Evolutionary conservation across 2,329 filamentous ascomycete genomes (phyloP).

Genomic region (Cordyceps tenuipes): DNA sequence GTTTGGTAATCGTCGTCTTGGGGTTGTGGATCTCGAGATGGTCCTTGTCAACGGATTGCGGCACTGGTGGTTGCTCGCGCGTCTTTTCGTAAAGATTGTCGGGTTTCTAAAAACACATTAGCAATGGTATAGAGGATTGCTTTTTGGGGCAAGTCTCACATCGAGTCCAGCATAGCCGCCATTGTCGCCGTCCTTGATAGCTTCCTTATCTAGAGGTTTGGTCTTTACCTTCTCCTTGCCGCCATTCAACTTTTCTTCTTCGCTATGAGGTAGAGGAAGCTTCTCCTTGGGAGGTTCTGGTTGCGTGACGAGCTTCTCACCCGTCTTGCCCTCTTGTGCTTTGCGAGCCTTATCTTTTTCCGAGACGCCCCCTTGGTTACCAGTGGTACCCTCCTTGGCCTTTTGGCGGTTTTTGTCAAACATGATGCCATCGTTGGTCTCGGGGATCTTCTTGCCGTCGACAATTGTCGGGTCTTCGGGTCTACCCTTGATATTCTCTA

Average conservation of each 20-base stretch:
- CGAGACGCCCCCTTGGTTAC: conserved; percentile 81
- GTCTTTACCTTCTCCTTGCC: conserved; percentile 32
- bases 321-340: conserved; percentile 56
- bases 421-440: conserved; percentile 78
- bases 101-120: conserved; percentile 54
- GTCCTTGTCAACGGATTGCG: conserved; percentile 56
- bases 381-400: conserved; percentile 78
- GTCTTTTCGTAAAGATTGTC: conserved; percentile 70
- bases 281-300: conserved; percentile 80
- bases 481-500: conserved; percentile 38
- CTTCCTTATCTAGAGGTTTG: conserved; percentile 28
- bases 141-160: conserved; percentile 24
- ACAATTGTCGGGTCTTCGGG: conserved; percentile 43
- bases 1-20: conserved; percentile 16
- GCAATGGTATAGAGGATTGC: background rate
- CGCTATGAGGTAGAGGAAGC: conserved; percentile 71
- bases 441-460: conserved; percentile 53
- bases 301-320: conserved; percentile 60
- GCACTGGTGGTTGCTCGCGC: conserved; percentile 63
- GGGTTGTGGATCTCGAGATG: conserved; percentile 44
- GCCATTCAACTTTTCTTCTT: conserved; percentile 58
- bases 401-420: conserved; percentile 69
- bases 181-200: conserved; percentile 31
- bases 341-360: conserved; percentile 75
- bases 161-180: conserved; percentile 30